A percentile compares a stretch with the other conserved stretches of the same genome.
These are phyloP conservation scores for Lotmaria passim DNA, from an alignment of 208 protist genomes.

Conservation along the genomic window DNA sequence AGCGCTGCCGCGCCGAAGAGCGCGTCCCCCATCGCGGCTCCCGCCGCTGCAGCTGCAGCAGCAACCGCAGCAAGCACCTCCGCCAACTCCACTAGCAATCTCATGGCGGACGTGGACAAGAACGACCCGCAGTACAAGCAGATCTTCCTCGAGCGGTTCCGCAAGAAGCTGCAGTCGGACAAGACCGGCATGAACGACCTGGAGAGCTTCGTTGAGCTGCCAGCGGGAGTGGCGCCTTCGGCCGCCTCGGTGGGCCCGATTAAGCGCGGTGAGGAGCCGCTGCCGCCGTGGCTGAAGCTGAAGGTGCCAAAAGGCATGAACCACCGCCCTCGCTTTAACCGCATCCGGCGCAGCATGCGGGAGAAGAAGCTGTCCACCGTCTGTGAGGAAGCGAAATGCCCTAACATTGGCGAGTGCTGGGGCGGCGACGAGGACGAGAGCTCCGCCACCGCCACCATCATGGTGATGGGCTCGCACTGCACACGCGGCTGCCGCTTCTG, in stretches of 20 bases:
- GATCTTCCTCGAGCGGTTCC: constrained; percentile 82
- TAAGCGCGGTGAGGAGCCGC: constrained; percentile 80
- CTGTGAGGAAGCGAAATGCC: constrained; percentile 97
- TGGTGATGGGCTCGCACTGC: constrained; percentile 98
- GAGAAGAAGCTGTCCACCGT: constrained; percentile 91
- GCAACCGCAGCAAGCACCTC: background rate
- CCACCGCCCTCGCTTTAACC: constrained; percentile 83
- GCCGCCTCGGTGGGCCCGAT: constrained; percentile 78
- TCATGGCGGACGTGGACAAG: constrained; percentile 47
- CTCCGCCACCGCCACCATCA: constrained; percentile 97
- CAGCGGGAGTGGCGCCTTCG: constrained; percentile 62
- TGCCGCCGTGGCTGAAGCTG: constrained; percentile 94
- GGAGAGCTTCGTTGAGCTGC: constrained; percentile 80
- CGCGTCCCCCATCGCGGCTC: constrained; percentile 21
- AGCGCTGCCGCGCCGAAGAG: constrained; percentile 13
- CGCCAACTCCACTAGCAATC: constrained; percentile 6
- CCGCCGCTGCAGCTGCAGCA: constrained; percentile 20
- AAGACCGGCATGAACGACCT: constrained; percentile 74
- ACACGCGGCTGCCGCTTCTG: constrained; percentile 99
- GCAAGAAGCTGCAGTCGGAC: constrained; percentile 65
- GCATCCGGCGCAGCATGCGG: constrained; percentile 78
- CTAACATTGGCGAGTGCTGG: constrained; percentile 99
- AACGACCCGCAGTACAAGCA: constrained; percentile 64
- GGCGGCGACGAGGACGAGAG: constrained; percentile 86
- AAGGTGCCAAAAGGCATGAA: constrained; percentile 85